Evolutionary conservation across 306 rosid species (phyloP), one percentile per base, ranked within the genome.

Genomic region (Arachis hypogaea): DNA sequence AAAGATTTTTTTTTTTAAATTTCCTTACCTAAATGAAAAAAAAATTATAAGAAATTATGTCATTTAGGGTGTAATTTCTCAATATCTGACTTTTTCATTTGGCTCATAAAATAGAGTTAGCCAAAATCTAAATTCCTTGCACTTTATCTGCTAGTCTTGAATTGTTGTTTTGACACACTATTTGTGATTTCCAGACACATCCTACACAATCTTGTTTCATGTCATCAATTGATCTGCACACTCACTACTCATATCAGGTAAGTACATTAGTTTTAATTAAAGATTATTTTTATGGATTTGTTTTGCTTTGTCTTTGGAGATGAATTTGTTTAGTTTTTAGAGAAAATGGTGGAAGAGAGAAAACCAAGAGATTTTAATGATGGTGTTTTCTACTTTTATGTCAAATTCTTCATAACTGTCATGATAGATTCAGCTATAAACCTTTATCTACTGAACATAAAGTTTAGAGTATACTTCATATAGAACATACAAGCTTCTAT

Each of bases 161-260:
- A 12, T 38, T 62, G 42, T 30, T 59, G 50, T 18, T 44, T 73
- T 76, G 65, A 72, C 50, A 64, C 72, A 33, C 62, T 68, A 42
- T 81, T 81, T 63, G 77, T 49, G 63, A 50, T 79, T 77, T 78
- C 46, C 96, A 94, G 98, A 94, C 97, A 49, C 98, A 94, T 88
- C 98, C 98, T 73, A 80, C 98, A 4, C 98, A 94, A 86, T 94
- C 98, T 66, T 94, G 98, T 85, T 94, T 94, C 89, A 94, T 94
- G 98, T 94, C 98, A 0, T 94, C 98, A 2, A 88, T 94, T 85
- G 98, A 94, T 86, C 66, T 94, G 73, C 98, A 94, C 80, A 94
- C 98, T 60, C 98, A 94, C 85, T 94, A 94, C 84, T 94, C 98
- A 18, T 94, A 94, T 88, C 98, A 94, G 98, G 98, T 89, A 76